Evolutionary conservation across 495 filamentous ascomycete species (phyloP), one percentile per base, ranked within the genome.

Genomic region (Aspergillus diversus): DNA sequence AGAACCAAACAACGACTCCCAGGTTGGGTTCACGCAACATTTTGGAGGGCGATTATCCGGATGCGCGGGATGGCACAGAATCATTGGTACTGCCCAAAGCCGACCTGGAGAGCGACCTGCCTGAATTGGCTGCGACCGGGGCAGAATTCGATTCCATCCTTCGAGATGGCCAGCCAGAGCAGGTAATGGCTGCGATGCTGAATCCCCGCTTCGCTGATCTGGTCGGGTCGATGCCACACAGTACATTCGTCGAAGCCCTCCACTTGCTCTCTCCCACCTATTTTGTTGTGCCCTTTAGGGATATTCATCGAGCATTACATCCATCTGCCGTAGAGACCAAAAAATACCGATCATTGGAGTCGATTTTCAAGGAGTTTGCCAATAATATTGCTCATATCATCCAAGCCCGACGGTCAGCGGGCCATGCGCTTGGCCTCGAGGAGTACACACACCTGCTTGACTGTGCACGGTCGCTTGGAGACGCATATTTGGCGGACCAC

Each of bases 391-490:
- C 67, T 17, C 61, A 57, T 0, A 75, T 87, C 13, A 59, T 79
- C 0, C 53, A 58, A n/a, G 73, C 75, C 16, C 72, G 84, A 53
- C 65, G 63, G 5, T 55, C 52, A 1, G 66, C 59, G 0, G 76
- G 73, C 0, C 46, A 69, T 32, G 21, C 35, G 9, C 61, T 85
- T 12, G 70, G 70, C 16, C 68, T 83, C 27, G 70, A 69, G 0
- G 87, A 89, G 59, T 88, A 84, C 66, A 82, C 73, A 1, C 81
- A 85, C 57, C 73, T 89, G 13, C 75, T 90, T 27, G 77, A 81
- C 54, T 84, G 82, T 68, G 83, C 85, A 13, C 69, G 76, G 9
- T 78, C 80, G 5, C 77, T 82, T 33, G 81, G 80, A 7, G 73
- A 86, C 69, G 67, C 54, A 0, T 42, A 63, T 1, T 67, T 81